A percentile compares a stretch with the other conserved stretches of the same genome.
Conservation (phyloP, 176 grass and related monocot genomes). For the Chrysopogon serrulatus region DNA sequence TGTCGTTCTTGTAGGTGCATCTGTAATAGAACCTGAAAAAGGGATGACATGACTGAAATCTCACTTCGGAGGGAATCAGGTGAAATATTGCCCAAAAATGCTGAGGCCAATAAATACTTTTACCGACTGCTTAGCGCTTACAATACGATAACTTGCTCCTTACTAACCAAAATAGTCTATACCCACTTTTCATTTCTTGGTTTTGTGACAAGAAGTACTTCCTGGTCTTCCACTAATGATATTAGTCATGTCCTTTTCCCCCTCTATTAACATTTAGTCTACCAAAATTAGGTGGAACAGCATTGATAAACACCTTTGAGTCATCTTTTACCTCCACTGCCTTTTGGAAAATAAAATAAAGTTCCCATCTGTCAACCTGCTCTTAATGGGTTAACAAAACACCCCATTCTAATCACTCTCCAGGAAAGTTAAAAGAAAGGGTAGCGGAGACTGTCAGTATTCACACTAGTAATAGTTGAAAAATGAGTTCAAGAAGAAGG, state of each 20-base stretch:
- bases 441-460: neutral
- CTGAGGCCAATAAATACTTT: neutral
- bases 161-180: neutral
- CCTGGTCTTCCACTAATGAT: neutral
- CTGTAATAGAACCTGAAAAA: conserved; percentile 61
- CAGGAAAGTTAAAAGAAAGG: neutral
- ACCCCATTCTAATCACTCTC: neutral
- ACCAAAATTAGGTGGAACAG: conserved; percentile 17
- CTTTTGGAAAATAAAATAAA: neutral
- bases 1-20: conserved; percentile 60
- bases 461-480: neutral
- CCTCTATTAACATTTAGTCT: neutral
- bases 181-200: neutral
- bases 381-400: conserved; percentile 5
- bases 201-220: neutral
- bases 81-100: neutral
- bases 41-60: neutral
- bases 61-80: neutral
- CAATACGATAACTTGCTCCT: neutral
- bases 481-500: neutral
- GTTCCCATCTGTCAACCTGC: neutral
- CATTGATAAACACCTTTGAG: neutral
- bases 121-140: neutral
- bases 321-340: neutral
- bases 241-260: neutral